phyloP scores from a whole-genome alignment of 108 stramenopile genomes.

The Cyclostephanos invisitatus region DNA sequence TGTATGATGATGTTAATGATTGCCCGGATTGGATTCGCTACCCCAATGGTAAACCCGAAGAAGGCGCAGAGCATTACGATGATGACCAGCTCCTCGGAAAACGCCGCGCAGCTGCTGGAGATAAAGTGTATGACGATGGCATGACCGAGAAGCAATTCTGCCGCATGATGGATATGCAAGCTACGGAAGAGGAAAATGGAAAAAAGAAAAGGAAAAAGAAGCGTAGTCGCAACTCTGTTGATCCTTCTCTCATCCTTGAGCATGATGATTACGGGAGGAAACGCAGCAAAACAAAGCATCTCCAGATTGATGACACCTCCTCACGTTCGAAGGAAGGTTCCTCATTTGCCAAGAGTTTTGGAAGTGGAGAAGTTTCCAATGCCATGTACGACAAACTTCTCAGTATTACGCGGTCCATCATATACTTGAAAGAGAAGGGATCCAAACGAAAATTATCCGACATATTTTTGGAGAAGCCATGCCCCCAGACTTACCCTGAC shows the following conservation, averaged over 20 bases:
- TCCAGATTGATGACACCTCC: constrained; percentile 13
- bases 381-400: constrained; percentile 80
- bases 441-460: constrained; percentile 80
- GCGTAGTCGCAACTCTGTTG: constrained; percentile 38
- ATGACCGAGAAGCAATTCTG: constrained; percentile 92
- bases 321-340: constrained; percentile 20
- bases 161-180: constrained; percentile 86
- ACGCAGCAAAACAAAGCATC: constrained; percentile 27
- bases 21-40: constrained; percentile 85
- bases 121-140: constrained; percentile 86
- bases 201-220: constrained; percentile 55
- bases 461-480: constrained; percentile 86
- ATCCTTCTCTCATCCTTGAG: constrained; percentile 45
- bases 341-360: constrained; percentile 2
- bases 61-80: constrained; percentile 28
- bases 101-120: constrained; percentile 68
- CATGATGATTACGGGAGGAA: constrained; percentile 28
- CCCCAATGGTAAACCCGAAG: constrained; percentile 49
- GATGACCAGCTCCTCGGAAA: constrained; percentile 46
- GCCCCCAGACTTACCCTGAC: constrained; percentile 79
- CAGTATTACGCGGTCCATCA: constrained; percentile 70
- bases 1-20: constrained; percentile 63
- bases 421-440: constrained; percentile 77
- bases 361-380: constrained; percentile 48
- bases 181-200: constrained; percentile 55